Evolutionary conservation across 768 basidiomycete species (phyloP).

Genomic region (Cytidiella melzeri): DNA sequence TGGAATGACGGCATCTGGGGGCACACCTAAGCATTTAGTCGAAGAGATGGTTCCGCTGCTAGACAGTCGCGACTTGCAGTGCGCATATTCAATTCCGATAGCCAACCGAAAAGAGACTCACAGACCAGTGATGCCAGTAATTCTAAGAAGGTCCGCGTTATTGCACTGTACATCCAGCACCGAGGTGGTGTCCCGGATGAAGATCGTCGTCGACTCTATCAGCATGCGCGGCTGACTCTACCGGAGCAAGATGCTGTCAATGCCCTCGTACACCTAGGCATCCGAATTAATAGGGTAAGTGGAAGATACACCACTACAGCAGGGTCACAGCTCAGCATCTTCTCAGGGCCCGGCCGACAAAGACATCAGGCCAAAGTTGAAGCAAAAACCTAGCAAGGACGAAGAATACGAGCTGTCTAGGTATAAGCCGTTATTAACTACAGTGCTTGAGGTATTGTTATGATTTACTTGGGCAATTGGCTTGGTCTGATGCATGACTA

Average conservation of each 20-base stretch:
- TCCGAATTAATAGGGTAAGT: constrained; percentile 76
- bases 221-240: constrained; percentile 84
- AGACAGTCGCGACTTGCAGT: constrained; percentile 83
- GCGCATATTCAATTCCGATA: constrained; percentile 21
- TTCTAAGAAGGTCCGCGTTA: constrained; percentile 90
- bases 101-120: background rate
- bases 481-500: constrained; percentile 24
- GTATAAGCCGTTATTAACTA: constrained; percentile 77
- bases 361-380: constrained; percentile 75
- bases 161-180: constrained; percentile 90
- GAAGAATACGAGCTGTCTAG: constrained; percentile 97
- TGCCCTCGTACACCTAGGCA: constrained; percentile 75
- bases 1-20: constrained; percentile 85
- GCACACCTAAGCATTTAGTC: constrained; percentile 88
- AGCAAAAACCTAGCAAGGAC: constrained; percentile 67
- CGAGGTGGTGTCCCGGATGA: constrained; percentile 99
- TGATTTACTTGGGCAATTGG: background rate
- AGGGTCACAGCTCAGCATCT: background rate
- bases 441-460: constrained; percentile 69
- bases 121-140: constrained; percentile 42
- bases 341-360: constrained; percentile 65
- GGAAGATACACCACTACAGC: background rate
- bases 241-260: constrained; percentile 94
- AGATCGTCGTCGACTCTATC: constrained; percentile 88
- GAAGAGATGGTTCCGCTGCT: constrained; percentile 99